These are phyloP conservation scores for Trametes punicea DNA, from an alignment of 768 basidiomycete species.

Conservation along the genomic window DNA sequence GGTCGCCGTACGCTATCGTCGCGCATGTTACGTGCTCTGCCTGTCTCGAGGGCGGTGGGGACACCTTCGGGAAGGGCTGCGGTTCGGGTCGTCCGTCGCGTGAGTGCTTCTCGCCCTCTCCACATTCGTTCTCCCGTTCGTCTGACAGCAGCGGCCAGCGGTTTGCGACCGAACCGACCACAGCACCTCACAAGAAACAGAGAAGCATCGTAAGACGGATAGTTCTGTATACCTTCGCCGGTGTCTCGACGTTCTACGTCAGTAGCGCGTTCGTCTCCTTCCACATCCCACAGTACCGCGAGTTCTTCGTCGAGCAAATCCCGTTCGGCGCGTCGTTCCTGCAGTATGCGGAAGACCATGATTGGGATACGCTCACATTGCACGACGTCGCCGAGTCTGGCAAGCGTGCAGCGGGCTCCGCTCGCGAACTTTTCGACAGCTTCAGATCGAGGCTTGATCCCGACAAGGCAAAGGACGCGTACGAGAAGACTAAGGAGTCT, in stretches of 20 bases:
- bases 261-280: slow-evolving; percentile 78
- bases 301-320: slow-evolving; percentile 78
- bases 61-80: slow-evolving; percentile 41
- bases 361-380: slow-evolving; percentile 75
- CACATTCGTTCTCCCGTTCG: neutral
- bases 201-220: slow-evolving; percentile 54
- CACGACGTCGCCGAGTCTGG: slow-evolving; percentile 53
- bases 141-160: slow-evolving; percentile 41
- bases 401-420: slow-evolving; percentile 49
- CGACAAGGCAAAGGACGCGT: slow-evolving; percentile 32
- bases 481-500: slow-evolving; percentile 34
- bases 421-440: slow-evolving; percentile 45
- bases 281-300: slow-evolving; percentile 75
- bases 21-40: slow-evolving; percentile 52
- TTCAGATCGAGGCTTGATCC: slow-evolving; percentile 16
- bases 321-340: slow-evolving; percentile 76
- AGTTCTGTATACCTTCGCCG: slow-evolving; percentile 63
- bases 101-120: slow-evolving; percentile 34
- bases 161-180: slow-evolving; percentile 55
- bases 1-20: slow-evolving; percentile 15
- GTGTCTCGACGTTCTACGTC: slow-evolving; percentile 76
- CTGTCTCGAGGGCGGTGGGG: slow-evolving; percentile 51
- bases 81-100: slow-evolving; percentile 56
- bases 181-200: slow-evolving; percentile 47
- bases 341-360: slow-evolving; percentile 74